Conservation (phyloP, 1,284 basidiomycete species). For the Chondrostereum purpureum region DNA sequence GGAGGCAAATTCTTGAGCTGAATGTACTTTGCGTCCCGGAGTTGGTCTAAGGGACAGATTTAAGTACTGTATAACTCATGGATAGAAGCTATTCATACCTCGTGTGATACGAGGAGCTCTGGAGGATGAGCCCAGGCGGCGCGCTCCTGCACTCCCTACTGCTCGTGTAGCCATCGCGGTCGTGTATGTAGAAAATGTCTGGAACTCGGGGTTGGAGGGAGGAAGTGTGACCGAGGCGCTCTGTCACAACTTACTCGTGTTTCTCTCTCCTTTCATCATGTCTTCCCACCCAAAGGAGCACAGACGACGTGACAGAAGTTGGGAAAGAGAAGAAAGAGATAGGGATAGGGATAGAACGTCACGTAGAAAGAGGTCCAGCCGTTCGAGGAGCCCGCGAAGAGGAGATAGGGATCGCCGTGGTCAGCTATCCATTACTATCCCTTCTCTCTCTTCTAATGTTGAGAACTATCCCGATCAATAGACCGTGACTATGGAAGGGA, state of each 20-base stretch:
- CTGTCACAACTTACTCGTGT: not conserved
- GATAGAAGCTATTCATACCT: not conserved
- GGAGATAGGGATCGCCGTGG: slow-evolving; percentile 38
- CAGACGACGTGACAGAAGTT: slow-evolving; percentile 60
- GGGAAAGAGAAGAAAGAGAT: slow-evolving; percentile 32
- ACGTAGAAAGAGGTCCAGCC: slow-evolving; percentile 48
- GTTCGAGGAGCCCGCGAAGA: slow-evolving; percentile 64
- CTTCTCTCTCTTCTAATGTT: not conserved
- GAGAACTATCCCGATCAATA: too few relatives aligned
- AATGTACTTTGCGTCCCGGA: slow-evolving; percentile 29
- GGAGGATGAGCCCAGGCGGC: too few relatives aligned
- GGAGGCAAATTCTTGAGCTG: slow-evolving; percentile 41
- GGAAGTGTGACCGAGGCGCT: not conserved
- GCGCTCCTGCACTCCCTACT: too few relatives aligned
- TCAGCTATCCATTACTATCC: slow-evolving; percentile 14
- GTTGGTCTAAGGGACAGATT: slow-evolving; percentile 13
- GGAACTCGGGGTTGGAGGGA: too few relatives aligned
- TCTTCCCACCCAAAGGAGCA: slow-evolving; percentile 39
- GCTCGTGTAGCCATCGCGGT: not conserved
- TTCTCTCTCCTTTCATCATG: slow-evolving; percentile 21
- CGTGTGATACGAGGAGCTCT: too few relatives aligned
- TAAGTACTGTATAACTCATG: not conserved
- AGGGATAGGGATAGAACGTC: slow-evolving; percentile 31
- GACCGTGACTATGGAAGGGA: slow-evolving; percentile 25
- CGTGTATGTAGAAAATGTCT: too few relatives aligned